A percentile compares a stretch with the other conserved stretches of the same genome.
Evolutionary conservation across 2,329 filamentous ascomycete genomes (phyloP).

Genomic region (Cadophora luteo-olivacea): DNA sequence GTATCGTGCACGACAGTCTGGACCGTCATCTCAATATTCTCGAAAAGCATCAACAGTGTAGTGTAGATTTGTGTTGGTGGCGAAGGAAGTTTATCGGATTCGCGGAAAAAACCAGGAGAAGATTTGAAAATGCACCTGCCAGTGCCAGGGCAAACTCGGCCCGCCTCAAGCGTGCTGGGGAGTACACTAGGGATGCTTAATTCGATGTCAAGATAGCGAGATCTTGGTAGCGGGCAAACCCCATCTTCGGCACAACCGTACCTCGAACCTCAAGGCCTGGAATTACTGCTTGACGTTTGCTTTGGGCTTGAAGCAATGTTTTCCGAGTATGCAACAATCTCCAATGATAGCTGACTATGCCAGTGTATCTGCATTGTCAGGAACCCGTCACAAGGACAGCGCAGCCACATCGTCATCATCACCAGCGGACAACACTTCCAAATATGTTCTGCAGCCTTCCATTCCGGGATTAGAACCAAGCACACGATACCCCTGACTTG

Average conservation of each 20-base stretch:
- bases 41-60: too few species aligned
- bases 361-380: constrained; percentile 6
- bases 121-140: background rate
- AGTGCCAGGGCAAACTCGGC: background rate
- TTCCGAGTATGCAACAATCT: background rate
- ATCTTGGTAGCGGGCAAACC: background rate
- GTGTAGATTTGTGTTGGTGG: background rate
- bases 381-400: background rate
- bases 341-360: background rate
- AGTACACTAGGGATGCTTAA: constrained; percentile 5
- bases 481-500: background rate
- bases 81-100: background rate
- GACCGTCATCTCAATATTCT: too few species aligned
- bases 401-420: constrained; percentile 5
- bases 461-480: background rate
- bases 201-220: constrained; percentile 1
- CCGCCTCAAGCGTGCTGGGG: constrained; percentile 10
- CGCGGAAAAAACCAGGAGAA: background rate
- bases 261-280: background rate
- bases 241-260: background rate
- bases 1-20: too few species aligned
- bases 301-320: too few species aligned
- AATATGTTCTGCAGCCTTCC: constrained; percentile 2
- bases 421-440: constrained; percentile 6
- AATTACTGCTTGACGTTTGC: too few species aligned